Conservation (phyloP, 371 early-diverging fungal genomes). For the Mortierella sp. region DNA sequence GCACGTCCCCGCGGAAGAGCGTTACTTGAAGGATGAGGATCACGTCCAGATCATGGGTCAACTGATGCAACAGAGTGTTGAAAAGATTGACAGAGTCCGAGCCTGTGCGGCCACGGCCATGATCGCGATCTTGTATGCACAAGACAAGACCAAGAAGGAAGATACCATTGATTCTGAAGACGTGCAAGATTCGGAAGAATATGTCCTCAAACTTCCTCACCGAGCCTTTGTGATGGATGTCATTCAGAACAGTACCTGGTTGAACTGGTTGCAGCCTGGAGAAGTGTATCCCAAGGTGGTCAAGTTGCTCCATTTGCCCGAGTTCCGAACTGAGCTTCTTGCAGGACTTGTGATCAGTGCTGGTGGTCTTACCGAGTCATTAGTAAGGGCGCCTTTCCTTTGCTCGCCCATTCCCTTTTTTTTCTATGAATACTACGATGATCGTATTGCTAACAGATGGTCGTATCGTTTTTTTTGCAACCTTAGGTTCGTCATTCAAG, state of each 20-base stretch:
- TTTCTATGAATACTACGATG: not conserved
- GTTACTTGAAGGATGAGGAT: slow-evolving; percentile 43
- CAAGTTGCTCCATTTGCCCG: slow-evolving; percentile 60
- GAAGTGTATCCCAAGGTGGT: slow-evolving; percentile 75
- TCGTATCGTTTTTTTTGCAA: not conserved
- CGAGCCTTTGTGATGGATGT: slow-evolving; percentile 30
- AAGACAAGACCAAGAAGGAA: slow-evolving; percentile 14
- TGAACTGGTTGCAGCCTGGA: slow-evolving; percentile 75
- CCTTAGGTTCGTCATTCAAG: slow-evolving; percentile 77
- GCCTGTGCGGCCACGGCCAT: slow-evolving; percentile 72
- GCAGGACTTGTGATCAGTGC: slow-evolving; percentile 79
- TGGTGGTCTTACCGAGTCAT: slow-evolving; percentile 83
- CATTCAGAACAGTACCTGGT: slow-evolving; percentile 33
- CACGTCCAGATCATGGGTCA: slow-evolving; percentile 56
- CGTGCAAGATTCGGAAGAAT: slow-evolving; percentile 3
- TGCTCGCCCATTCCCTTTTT: too few relatives aligned
- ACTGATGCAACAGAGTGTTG: slow-evolving; percentile 78
- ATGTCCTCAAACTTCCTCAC: slow-evolving; percentile 20
- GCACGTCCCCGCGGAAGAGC: slow-evolving; percentile 4
- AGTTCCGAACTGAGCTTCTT: slow-evolving; percentile 70
- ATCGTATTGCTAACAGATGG: not conserved
- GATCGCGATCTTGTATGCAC: slow-evolving; percentile 54
- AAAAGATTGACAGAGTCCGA: slow-evolving; percentile 85
- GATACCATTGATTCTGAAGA: slow-evolving; percentile 6
- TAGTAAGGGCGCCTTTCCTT: slow-evolving; percentile 58